These are phyloP conservation scores for Nicotiana rustica DNA, from an alignment of 305 asterid species.

Conservation along the genomic window DNA sequence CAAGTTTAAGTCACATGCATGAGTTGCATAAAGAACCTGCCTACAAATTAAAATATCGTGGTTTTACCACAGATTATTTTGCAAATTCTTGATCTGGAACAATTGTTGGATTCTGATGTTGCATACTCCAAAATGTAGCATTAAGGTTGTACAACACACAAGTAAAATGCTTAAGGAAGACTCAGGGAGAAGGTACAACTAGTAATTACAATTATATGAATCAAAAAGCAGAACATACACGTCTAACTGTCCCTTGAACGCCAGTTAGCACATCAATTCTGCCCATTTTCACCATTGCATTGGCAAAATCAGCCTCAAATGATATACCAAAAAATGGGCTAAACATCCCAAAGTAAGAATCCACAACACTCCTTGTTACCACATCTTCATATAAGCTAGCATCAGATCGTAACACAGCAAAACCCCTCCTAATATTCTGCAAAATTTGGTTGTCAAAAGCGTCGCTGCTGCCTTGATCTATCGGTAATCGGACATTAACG, in stretches of 20 bases:
- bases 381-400: constrained; percentile 67
- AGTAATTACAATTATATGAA: constrained; percentile 39
- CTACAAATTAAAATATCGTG: no score
- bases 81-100: no score
- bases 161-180: no score
- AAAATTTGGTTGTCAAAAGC: constrained; percentile 67
- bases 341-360: constrained; percentile 69
- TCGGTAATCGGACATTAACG: constrained; percentile 56
- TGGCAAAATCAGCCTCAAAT: constrained; percentile 71
- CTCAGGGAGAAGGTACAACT: background rate
- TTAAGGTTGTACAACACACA: no score
- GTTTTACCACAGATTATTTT: no score
- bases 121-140: no score
- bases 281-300: constrained; percentile 83
- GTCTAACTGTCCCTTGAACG: constrained; percentile 64
- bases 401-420: constrained; percentile 78
- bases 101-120: no score
- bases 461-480: constrained; percentile 62
- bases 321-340: constrained; percentile 56
- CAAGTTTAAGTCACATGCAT: background rate
- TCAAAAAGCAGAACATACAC: constrained; percentile 59
- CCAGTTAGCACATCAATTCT: constrained; percentile 69
- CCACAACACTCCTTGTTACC: constrained; percentile 59
- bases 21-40: background rate
- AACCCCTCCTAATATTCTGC: constrained; percentile 67